phyloP scores from a whole-genome alignment of 2,329 filamentous ascomycete species.

The Stylonectria norvegica region DNA sequence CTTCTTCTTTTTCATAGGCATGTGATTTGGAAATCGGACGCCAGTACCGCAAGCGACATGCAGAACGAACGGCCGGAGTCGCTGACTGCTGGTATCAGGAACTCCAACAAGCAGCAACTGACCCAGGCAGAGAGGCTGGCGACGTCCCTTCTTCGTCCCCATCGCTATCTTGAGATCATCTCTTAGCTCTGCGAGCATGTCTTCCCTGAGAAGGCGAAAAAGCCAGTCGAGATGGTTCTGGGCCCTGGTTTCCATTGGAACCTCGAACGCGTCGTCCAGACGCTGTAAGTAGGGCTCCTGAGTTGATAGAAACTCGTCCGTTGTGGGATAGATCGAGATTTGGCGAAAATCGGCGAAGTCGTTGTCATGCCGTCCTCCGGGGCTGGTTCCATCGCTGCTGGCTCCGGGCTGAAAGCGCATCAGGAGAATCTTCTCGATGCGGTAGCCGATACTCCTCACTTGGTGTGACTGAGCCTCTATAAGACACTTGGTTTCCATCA shows the following conservation, averaged over 20 bases:
- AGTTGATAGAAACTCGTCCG: conserved; percentile 57
- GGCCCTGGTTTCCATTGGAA: conserved; percentile 34
- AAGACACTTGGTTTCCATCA: conserved; percentile 25
- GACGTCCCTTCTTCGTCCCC: conserved; percentile 46
- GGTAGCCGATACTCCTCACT: conserved; percentile 30
- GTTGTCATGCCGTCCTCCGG: conserved; percentile 72
- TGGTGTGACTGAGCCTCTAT: conserved; percentile 22
- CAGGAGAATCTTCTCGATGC: conserved; percentile 38
- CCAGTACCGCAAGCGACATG: conserved; percentile 41
- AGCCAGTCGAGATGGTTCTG: conserved; percentile 63
- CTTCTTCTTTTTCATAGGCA: conserved; percentile 34
- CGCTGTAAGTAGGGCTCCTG: conserved; percentile 54
- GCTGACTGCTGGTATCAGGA: conserved; percentile 31
- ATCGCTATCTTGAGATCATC: conserved; percentile 54
- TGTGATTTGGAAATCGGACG: conserved; percentile 40
- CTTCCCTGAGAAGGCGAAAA: conserved; percentile 68
- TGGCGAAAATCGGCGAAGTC: conserved; percentile 60
- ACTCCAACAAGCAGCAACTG: conserved; percentile 38
- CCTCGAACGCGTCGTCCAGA: conserved; percentile 47
- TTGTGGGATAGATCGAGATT: conserved; percentile 63
- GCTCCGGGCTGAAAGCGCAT: conserved; percentile 11
- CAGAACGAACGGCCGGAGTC: conserved; percentile 35
- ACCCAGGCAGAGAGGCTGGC: conserved; percentile 37
- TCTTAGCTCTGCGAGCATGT: conserved; percentile 64
- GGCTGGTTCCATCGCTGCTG: conserved; percentile 20